These are phyloP conservation scores for Diplodia sapinea DNA, from an alignment of 2,329 filamentous ascomycete genomes.

Conservation along the genomic window DNA sequence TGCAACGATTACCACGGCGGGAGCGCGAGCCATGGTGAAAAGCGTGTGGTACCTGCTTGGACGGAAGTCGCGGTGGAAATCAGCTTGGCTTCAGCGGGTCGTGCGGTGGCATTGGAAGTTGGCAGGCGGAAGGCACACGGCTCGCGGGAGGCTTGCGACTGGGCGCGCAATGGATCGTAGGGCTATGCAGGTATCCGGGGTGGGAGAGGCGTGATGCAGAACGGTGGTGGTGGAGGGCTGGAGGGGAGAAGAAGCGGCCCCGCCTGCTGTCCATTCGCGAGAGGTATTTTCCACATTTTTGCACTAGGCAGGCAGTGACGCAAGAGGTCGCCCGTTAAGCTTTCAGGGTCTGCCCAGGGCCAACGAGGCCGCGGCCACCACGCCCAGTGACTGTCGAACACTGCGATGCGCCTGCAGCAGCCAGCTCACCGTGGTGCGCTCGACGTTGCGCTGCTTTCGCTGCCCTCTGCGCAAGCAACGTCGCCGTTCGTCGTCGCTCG, in stretches of 20 bases:
- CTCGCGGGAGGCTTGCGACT: background rate
- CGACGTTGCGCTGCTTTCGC: background rate
- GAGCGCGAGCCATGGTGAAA: conserved; percentile 50
- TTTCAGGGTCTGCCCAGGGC: conserved; percentile 21
- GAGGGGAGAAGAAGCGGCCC: conserved; percentile 7
- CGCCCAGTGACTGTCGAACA: background rate
- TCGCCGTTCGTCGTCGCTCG: background rate
- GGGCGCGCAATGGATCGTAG: background rate
- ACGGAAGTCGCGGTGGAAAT: conserved; percentile 25
- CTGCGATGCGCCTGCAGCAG: background rate
- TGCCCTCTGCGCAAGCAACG: background rate
- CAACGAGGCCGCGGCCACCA: background rate
- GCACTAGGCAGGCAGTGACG: conserved; percentile 27
- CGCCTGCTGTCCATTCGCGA: background rate
- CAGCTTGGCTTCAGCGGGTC: conserved; percentile 19
- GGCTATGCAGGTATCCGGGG: background rate
- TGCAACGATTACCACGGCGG: conserved; percentile 58
- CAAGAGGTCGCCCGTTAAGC: conserved; percentile 24
- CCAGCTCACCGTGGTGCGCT: background rate
- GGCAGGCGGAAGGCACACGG: background rate
- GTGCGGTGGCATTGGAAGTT: conserved; percentile 24
- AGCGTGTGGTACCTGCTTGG: background rate
- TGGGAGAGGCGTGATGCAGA: background rate
- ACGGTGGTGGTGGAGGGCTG: no score
- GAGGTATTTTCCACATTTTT: conserved; percentile 28